Conservation (phyloP, 2,329 filamentous ascomycete genomes). For the Colletotrichum sp. region DNA sequence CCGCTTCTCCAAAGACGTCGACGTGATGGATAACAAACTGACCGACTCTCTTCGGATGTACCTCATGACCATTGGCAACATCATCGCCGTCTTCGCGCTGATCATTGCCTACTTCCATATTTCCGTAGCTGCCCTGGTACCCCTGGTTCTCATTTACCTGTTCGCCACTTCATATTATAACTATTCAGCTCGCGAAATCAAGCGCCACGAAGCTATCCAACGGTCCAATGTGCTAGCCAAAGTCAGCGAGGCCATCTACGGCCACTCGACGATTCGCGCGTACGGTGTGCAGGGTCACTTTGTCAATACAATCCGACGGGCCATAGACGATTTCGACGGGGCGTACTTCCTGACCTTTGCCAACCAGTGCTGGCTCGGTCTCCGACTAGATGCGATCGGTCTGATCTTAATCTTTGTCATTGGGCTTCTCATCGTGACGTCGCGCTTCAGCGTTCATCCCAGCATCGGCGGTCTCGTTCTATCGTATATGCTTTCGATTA, state of each 20-base stretch:
- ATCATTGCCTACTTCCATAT: conserved; percentile 95
- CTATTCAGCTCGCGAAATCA: conserved; percentile 88
- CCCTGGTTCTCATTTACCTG: conserved; percentile 77
- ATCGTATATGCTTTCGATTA: conserved; percentile 91
- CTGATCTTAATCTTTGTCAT: conserved; percentile 86
- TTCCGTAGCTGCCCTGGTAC: conserved; percentile 68
- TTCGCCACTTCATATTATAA: conserved; percentile 87
- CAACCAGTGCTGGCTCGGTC: conserved; percentile 90
- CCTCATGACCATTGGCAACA: conserved; percentile 81
- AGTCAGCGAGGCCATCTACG: conserved; percentile 86
- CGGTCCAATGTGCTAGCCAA: conserved; percentile 88
- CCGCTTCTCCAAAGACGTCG: conserved; percentile 91
- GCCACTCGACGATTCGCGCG: conserved; percentile 83
- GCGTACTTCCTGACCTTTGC: conserved; percentile 95
- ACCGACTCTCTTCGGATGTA: conserved; percentile 93
- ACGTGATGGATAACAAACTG: conserved; percentile 93
- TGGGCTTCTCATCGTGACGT: conserved; percentile 91
- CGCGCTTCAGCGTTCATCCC: conserved; percentile 82
- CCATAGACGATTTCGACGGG: conserved; percentile 87
- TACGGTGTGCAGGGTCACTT: conserved; percentile 84
- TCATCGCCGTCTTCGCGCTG: conserved; percentile 81
- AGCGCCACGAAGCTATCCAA: conserved; percentile 88
- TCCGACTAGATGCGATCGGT: conserved; percentile 83
- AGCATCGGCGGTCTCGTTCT: conserved; percentile 87
- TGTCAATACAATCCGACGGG: conserved; percentile 68